These are phyloP conservation scores for Pleochaeta shiraiana DNA, from an alignment of 2,329 filamentous ascomycete genomes.

Conservation along the genomic window DNA sequence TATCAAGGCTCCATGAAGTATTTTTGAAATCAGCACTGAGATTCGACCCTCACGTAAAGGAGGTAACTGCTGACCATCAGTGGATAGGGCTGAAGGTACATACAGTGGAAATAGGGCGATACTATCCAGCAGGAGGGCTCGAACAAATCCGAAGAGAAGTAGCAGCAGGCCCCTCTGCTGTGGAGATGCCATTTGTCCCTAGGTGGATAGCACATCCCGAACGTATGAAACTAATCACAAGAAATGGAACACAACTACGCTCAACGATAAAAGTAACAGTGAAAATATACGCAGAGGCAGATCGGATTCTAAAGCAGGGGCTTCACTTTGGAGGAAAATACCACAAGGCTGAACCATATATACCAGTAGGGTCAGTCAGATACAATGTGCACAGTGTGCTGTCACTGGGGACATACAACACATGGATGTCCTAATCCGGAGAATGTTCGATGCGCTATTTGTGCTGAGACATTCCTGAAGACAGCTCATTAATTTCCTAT, in stretches of 20 bases:
- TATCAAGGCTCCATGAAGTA: background rate
- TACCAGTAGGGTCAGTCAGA: background rate
- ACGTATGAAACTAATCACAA: background rate
- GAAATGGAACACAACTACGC: background rate
- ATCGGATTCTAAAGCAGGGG: background rate
- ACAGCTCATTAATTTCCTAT: background rate
- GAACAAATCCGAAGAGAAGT: background rate
- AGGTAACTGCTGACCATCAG: conserved; percentile 1
- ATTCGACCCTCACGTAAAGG: background rate
- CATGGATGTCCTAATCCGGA: background rate
- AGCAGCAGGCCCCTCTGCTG: background rate
- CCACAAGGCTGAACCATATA: background rate
- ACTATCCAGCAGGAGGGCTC: background rate
- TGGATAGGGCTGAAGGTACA: conserved; percentile 1
- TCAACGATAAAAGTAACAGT: background rate
- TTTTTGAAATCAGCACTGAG: background rate
- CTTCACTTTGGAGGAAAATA: background rate
- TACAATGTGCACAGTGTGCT: background rate
- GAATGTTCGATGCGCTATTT: background rate
- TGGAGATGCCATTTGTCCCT: background rate
- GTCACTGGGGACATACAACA: background rate
- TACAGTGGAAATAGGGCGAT: background rate
- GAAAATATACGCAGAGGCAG: background rate
- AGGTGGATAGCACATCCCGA: background rate
- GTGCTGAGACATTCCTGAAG: background rate